Conservation (phyloP, 75 land plant species). For the Sequoiadendron giganteum region DNA sequence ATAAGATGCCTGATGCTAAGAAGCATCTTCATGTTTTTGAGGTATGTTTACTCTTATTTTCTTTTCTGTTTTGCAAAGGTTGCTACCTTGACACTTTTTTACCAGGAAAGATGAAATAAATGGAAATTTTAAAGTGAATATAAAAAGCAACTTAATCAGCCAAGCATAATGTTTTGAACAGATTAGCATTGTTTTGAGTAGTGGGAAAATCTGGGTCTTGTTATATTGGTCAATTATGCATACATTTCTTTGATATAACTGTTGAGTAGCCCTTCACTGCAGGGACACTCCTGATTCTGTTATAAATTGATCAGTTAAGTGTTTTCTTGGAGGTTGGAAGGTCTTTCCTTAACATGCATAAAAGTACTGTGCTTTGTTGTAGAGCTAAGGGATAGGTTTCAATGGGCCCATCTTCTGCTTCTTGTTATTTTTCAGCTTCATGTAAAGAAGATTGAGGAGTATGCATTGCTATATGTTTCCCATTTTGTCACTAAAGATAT, state of each 20-base stretch:
- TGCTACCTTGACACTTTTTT: not conserved
- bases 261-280: not conserved
- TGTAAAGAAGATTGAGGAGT: not conserved
- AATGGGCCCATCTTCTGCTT: not conserved
- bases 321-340: not conserved
- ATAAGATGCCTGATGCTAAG: conserved; percentile 43
- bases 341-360: not conserved
- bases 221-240: not conserved
- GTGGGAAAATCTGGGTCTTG: not conserved
- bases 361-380: not conserved
- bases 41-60: conserved; percentile 38
- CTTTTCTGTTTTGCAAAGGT: not conserved
- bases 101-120: not conserved
- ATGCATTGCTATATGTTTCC: not conserved
- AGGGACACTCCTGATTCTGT: not conserved
- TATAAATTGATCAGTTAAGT: not conserved
- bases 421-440: not conserved
- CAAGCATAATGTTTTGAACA: not conserved
- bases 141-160: not conserved
- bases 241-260: not conserved
- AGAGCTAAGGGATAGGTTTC: not conserved
- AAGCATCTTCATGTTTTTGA: conserved; percentile 77
- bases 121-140: not conserved
- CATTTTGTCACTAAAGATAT: not conserved
- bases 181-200: not conserved